phyloP scores from a whole-genome alignment of 345 rosid species.

The Heritiera fomes region DNA sequence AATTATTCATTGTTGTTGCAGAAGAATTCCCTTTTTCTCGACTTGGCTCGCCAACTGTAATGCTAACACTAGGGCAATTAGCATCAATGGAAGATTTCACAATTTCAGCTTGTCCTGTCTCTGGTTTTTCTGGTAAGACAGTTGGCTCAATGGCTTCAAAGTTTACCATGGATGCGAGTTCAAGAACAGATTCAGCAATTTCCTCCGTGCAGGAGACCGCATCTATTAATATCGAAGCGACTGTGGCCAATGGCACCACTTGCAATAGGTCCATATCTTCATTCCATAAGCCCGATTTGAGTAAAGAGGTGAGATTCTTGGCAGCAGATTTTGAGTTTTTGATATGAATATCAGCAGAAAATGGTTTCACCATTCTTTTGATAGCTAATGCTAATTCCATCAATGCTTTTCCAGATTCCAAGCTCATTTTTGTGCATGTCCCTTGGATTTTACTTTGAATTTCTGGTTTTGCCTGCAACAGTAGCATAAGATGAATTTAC shows the following conservation, averaged over 20 bases:
- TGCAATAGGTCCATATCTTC: conserved; percentile 43
- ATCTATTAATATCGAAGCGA: conserved; percentile 56
- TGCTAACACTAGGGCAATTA: background rate
- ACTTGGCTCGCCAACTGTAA: background rate
- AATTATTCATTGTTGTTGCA: background rate
- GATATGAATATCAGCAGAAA: conserved; percentile 41
- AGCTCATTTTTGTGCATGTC: conserved; percentile 46
- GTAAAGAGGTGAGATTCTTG: conserved; percentile 45
- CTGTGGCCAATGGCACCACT: conserved; percentile 47
- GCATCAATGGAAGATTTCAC: background rate
- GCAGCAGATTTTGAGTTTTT: conserved; percentile 46
- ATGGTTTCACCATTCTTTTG: conserved; percentile 48
- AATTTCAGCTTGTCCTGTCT: background rate
- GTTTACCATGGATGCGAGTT: conserved; percentile 51
- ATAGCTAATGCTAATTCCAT: conserved; percentile 55
- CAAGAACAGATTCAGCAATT: conserved; percentile 52
- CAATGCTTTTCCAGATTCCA: conserved; percentile 55
- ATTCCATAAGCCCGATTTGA: conserved; percentile 51
- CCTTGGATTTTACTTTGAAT: conserved; percentile 39
- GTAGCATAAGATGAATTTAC: background rate
- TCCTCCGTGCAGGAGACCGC: conserved; percentile 46
- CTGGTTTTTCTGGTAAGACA: conserved; percentile 34
- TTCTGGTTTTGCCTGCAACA: conserved; percentile 46
- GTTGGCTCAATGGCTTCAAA: conserved; percentile 38
- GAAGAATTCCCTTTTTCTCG: background rate